Percentiles rank a stretch among this genome's conserved stretches.
These are phyloP conservation scores for Solanum chiquidenum DNA, from an alignment of 257 asterid genomes.

Conservation along the genomic window DNA sequence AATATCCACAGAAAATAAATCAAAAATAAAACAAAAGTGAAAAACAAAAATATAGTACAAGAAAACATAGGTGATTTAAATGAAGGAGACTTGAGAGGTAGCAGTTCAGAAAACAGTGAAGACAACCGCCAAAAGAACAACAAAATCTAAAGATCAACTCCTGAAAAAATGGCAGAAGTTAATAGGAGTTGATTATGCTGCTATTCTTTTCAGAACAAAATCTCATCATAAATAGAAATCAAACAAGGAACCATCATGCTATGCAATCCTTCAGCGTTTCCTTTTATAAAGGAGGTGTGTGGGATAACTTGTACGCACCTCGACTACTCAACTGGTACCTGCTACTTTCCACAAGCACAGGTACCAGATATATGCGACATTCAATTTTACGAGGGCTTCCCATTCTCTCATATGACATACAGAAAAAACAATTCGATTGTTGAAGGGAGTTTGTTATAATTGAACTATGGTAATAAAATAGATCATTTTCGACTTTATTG, in stretches of 20 bases:
- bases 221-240: neutral
- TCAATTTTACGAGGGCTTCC: neutral
- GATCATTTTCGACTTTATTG: neutral
- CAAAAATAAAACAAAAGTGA: slow-evolving; percentile 5
- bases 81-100: neutral
- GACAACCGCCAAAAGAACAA: neutral
- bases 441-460: neutral
- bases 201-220: neutral
- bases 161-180: neutral
- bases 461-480: neutral
- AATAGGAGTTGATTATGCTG: neutral
- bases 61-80: neutral
- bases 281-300: neutral
- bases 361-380: neutral
- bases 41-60: neutral
- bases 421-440: neutral
- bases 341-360: neutral
- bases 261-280: neutral
- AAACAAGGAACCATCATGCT: neutral
- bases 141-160: neutral
- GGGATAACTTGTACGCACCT: neutral
- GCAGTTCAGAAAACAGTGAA: neutral
- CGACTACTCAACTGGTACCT: neutral
- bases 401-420: neutral
- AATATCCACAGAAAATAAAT: slow-evolving; percentile 1